Percentiles rank a stretch among this genome's conserved stretches.
Conservation (phyloP, 2,329 filamentous ascomycete genomes). For the Trichoderma pleuroti region DNA sequence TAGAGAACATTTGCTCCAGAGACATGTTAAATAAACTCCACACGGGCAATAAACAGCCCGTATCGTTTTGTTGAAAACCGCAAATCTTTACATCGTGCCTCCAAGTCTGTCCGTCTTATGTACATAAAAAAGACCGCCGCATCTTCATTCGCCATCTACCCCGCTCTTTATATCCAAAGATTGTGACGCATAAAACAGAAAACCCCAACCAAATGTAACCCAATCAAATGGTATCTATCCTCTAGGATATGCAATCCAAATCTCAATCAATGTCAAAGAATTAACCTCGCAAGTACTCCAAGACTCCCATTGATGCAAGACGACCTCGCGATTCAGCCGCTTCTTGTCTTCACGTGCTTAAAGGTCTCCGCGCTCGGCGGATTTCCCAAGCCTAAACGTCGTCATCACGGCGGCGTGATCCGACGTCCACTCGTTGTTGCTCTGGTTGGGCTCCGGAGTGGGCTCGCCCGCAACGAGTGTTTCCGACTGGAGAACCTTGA, state of each 20-base stretch:
- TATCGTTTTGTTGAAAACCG: not conserved
- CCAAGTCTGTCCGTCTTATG: not conserved
- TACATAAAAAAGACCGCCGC: not conserved
- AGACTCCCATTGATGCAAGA: not conserved
- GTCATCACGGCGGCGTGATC: conserved; percentile 38
- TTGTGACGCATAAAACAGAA: not conserved
- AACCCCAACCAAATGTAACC: not conserved
- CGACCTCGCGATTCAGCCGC: not conserved
- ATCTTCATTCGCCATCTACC: not conserved
- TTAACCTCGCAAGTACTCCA: not conserved
- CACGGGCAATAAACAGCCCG: not conserved
- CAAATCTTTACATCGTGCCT: not conserved
- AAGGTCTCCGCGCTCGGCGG: not conserved
- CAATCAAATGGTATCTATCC: not conserved
- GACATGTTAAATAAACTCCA: not conserved
- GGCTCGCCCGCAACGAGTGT: conserved; percentile 35
- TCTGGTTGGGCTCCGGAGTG: conserved; percentile 32
- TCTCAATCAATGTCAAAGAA: not conserved
- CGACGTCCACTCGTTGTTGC: conserved; percentile 41
- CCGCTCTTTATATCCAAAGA: not conserved
- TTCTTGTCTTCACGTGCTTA: not conserved
- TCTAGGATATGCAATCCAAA: not conserved
- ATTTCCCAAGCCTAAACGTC: conserved; percentile 24
- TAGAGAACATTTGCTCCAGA: not conserved
- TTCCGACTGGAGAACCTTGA: conserved; percentile 33